Conservation (phyloP, 768 basidiomycete genomes). For the Calocybe cyanea region DNA sequence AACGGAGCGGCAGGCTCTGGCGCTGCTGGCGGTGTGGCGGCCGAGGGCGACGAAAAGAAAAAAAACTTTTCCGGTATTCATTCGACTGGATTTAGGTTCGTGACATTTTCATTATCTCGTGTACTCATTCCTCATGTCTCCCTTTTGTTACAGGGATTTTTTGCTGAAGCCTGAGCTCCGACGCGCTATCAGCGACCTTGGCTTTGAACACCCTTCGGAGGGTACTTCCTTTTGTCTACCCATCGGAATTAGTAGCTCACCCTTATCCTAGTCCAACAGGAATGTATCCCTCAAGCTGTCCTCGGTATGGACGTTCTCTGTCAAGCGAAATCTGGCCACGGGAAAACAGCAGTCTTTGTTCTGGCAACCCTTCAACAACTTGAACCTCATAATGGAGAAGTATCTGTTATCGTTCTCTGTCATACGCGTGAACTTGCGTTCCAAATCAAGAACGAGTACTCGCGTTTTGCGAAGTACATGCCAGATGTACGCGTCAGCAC, state of each 20-base stretch:
- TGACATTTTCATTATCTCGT: neutral
- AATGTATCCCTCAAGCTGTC: slow-evolving; percentile 99
- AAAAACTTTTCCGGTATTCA: slow-evolving; percentile 99
- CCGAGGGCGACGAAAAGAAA: slow-evolving; percentile 69
- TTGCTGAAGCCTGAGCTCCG: slow-evolving; percentile 95
- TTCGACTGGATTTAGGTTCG: slow-evolving; percentile 96
- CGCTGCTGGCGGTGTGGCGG: slow-evolving; percentile 45
- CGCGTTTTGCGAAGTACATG: slow-evolving; percentile 99
- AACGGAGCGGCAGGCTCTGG: slow-evolving; percentile 47
- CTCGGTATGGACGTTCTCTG: slow-evolving; percentile 99
- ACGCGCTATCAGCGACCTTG: slow-evolving; percentile 97
- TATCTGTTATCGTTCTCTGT: slow-evolving; percentile 95
- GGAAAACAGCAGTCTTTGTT: slow-evolving; percentile 99
- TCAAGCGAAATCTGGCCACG: slow-evolving; percentile 98
- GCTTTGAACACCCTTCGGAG: slow-evolving; percentile 99
- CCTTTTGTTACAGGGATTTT: slow-evolving; percentile 70
- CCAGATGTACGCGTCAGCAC: slow-evolving; percentile 96
- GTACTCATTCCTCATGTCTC: slow-evolving; percentile 11
- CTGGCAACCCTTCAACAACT: slow-evolving; percentile 96
- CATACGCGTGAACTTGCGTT: slow-evolving; percentile 99
- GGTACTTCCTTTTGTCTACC: slow-evolving; percentile 47
- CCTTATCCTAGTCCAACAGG: slow-evolving; percentile 84
- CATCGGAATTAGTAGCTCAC: neutral
- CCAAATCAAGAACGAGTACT: slow-evolving; percentile 99
- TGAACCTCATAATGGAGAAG: slow-evolving; percentile 97